Percentiles rank a stretch among this genome's conserved stretches.
phyloP scores from a whole-genome alignment of 2,329 filamentous ascomycete genomes.

The Acephala macrosclerotiorum region DNA sequence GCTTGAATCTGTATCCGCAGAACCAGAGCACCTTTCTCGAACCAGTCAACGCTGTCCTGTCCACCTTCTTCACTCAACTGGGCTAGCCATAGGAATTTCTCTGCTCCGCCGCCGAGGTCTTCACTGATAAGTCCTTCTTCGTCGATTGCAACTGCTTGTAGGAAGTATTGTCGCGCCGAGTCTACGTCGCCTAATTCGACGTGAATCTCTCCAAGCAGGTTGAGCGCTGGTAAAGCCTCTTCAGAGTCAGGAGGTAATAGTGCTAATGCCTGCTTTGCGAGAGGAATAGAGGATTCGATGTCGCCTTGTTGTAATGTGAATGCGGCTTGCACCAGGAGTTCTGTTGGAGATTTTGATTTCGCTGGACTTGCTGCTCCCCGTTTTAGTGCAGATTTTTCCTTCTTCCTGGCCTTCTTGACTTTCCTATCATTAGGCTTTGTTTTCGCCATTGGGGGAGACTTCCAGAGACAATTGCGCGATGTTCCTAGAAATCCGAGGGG shows the following conservation, averaged over 20 bases:
- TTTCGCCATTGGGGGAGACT: constrained; percentile 42
- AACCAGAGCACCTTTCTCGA: constrained; percentile 73
- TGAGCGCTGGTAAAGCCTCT: constrained; percentile 43
- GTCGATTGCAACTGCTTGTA: constrained; percentile 78
- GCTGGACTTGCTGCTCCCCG: constrained; percentile 36
- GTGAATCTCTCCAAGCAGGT: constrained; percentile 47
- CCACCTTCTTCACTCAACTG: constrained; percentile 82
- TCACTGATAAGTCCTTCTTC: constrained; percentile 75
- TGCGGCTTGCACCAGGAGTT: constrained; percentile 41
- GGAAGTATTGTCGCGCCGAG: constrained; percentile 74
- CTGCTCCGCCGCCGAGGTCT: constrained; percentile 79
- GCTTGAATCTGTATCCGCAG: constrained; percentile 75
- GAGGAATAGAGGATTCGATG: constrained; percentile 39
- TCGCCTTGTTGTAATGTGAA: constrained; percentile 43
- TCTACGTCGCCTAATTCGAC: constrained; percentile 70
- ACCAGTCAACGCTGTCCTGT: constrained; percentile 70
- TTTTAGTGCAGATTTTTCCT: constrained; percentile 40
- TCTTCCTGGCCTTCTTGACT: constrained; percentile 41
- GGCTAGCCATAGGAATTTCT: constrained; percentile 95
- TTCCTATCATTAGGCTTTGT: constrained; percentile 44
- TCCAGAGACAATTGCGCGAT: neutral
- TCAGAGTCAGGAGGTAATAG: constrained; percentile 35
- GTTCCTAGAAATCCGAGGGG: neutral
- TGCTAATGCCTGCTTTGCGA: constrained; percentile 41
- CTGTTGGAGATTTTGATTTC: constrained; percentile 35